These are phyloP conservation scores for Scedosporium aurantiacum DNA, from an alignment of 2,329 filamentous ascomycete genomes.

Conservation along the genomic window DNA sequence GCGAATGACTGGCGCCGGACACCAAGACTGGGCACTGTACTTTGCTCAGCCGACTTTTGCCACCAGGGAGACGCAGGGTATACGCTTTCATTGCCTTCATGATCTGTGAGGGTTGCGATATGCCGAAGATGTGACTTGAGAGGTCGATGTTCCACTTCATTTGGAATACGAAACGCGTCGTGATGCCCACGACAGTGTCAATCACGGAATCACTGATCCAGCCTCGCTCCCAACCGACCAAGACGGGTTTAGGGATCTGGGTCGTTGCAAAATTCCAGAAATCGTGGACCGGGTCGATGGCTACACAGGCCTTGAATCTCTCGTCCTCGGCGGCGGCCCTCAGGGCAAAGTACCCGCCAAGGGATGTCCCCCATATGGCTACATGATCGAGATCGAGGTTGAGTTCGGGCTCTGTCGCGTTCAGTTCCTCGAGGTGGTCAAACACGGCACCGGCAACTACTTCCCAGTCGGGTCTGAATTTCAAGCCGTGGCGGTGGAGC, in stretches of 20 bases:
- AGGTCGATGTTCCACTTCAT: slow-evolving; percentile 19
- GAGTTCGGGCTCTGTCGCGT: slow-evolving; percentile 11
- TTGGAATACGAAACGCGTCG: slow-evolving; percentile 16
- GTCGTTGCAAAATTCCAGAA: slow-evolving; percentile 16
- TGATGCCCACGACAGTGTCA: slow-evolving; percentile 14
- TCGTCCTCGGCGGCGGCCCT: slow-evolving; percentile 26
- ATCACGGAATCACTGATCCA: slow-evolving; percentile 16
- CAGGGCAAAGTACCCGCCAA: slow-evolving; percentile 36
- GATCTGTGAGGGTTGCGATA: slow-evolving; percentile 15
- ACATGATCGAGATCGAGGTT: slow-evolving; percentile 25
- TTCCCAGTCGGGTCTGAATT: slow-evolving; percentile 27
- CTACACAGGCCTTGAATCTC: slow-evolving; percentile 31
- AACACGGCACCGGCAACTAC: slow-evolving; percentile 20
- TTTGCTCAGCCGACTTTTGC: slow-evolving; percentile 11
- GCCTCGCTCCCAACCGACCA: slow-evolving; percentile 14
- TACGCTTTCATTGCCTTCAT: slow-evolving; percentile 14
- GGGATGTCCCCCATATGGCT: slow-evolving; percentile 24
- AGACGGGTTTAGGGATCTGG: slow-evolving; percentile 15
- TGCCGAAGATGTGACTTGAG: slow-evolving; percentile 15
- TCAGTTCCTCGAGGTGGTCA: slow-evolving; percentile 16
- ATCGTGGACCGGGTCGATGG: slow-evolving; percentile 17
- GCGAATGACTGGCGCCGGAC: slow-evolving; percentile 13
- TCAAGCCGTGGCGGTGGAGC: slow-evolving; percentile 17
- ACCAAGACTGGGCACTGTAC: slow-evolving; percentile 18
- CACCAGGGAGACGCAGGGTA: slow-evolving; percentile 10